Evolutionary conservation across 2,329 filamentous ascomycete genomes (phyloP).

Genomic region (Ophiobolus disseminans): DNA sequence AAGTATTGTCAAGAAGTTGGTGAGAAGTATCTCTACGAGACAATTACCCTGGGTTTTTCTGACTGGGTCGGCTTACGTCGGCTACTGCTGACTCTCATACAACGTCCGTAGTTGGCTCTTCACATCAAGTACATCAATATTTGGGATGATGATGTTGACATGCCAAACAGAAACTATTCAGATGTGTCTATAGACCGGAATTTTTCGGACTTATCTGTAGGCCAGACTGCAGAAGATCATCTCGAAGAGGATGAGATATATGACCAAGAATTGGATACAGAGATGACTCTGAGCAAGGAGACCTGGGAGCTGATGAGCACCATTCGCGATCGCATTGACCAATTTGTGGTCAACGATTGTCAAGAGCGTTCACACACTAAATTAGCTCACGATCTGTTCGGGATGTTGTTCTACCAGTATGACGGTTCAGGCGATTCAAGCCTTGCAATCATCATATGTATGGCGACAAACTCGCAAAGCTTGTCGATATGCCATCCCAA

Average conservation of each 20-base stretch:
- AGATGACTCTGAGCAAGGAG: too few relatives aligned
- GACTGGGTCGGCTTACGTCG: neutral
- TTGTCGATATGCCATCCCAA: neutral
- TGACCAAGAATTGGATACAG: too few relatives aligned
- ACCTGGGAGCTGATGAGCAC: too few relatives aligned
- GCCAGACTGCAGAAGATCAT: too few relatives aligned
- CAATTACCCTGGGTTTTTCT: neutral
- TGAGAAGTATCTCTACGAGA: neutral
- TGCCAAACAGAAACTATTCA: too few relatives aligned
- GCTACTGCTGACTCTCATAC: neutral
- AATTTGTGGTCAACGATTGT: too few relatives aligned
- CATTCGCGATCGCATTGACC: too few relatives aligned
- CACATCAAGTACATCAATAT: neutral
- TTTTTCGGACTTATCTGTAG: too few relatives aligned
- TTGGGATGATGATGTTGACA: too few relatives aligned
- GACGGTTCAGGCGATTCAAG: neutral
- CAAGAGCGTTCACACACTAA: neutral
- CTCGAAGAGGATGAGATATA: too few relatives aligned
- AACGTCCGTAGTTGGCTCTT: neutral
- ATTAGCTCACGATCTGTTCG: neutral
- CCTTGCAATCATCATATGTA: neutral
- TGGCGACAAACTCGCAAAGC: neutral
- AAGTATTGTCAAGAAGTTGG: neutral
- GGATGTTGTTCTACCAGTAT: neutral
- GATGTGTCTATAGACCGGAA: too few relatives aligned